phyloP scores from a whole-genome alignment of 2,329 filamentous ascomycete genomes.

The Exserohilum rostratum region DNA sequence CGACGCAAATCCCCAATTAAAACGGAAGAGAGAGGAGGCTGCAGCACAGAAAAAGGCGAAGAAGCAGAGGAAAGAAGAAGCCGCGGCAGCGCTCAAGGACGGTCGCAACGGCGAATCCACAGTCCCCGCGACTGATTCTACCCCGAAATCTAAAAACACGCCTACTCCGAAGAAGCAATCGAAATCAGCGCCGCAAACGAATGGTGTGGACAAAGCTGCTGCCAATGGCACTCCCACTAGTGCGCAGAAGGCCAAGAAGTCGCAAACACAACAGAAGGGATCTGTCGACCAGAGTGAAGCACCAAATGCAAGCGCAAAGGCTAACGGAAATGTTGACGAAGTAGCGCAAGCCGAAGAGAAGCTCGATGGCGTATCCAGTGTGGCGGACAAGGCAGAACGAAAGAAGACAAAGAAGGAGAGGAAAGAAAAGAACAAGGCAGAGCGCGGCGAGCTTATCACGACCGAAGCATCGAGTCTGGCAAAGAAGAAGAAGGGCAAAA shows the following conservation, averaged over 20 bases:
- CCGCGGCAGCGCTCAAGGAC: slow-evolving; percentile 15
- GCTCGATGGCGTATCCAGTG: slow-evolving; percentile 9
- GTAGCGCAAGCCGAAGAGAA: background rate
- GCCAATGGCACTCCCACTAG: slow-evolving; percentile 14
- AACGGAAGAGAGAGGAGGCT: slow-evolving; percentile 38
- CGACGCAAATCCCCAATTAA: slow-evolving; percentile 33
- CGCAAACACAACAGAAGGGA: slow-evolving; percentile 2
- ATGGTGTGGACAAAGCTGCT: slow-evolving; percentile 14
- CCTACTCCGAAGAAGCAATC: slow-evolving; percentile 18
- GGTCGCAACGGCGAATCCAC: slow-evolving; percentile 22
- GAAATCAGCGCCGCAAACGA: slow-evolving; percentile 17
- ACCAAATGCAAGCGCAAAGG: slow-evolving; percentile 7
- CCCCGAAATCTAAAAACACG: slow-evolving; percentile 19
- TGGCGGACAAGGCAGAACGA: slow-evolving; percentile 11
- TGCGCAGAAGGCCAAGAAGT: slow-evolving; percentile 14
- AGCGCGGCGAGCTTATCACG: slow-evolving; percentile 2
- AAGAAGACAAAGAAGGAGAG: slow-evolving; percentile 19
- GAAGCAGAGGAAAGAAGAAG: slow-evolving; percentile 35
- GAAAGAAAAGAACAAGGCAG: slow-evolving; percentile 10
- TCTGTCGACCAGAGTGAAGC: background rate
- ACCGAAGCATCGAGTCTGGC: slow-evolving; percentile 1
- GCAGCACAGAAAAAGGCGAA: slow-evolving; percentile 39
- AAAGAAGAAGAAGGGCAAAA: slow-evolving; percentile 33
- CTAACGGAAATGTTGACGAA: background rate
- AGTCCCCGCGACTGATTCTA: slow-evolving; percentile 18